A percentile compares a stretch with the other conserved stretches of the same genome.
phyloP scores from a whole-genome alignment of 176 grass and related monocot genomes.

The Zea mays region Zm-B73-REFERENCE-NAM-5.0 NC_050096.1:282907001-282907500 shows the following conservation, averaged over 20 bases:
- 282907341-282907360: slow-evolving; percentile 90
- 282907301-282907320: slow-evolving; percentile 94
- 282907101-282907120: slow-evolving; percentile 60
- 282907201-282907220: slow-evolving; percentile 96
- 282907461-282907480: slow-evolving; percentile 41
- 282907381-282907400: slow-evolving; percentile 26
- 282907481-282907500: slow-evolving; percentile 94
- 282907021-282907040: slow-evolving; percentile 96
- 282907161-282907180: slow-evolving; percentile 19
- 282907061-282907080: slow-evolving; percentile 73
- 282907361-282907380: slow-evolving; percentile 30
- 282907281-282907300: slow-evolving; percentile 89
- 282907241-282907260: slow-evolving; percentile 99
- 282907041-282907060: slow-evolving; percentile 81
- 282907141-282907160: slow-evolving; percentile 16
- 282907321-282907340: slow-evolving; percentile 88
- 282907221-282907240: slow-evolving; percentile 82
- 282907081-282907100: slow-evolving; percentile 74
- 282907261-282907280: slow-evolving; percentile 97
- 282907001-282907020: slow-evolving; percentile 95
- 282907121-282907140: slow-evolving; percentile 25
- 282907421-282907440: slow-evolving; percentile 17
- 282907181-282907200: slow-evolving; percentile 92
- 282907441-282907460: slow-evolving; percentile 21
- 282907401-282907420: slow-evolving; percentile 20